Percentiles rank a stretch among this genome's conserved stretches.
Evolutionary conservation across 2,329 filamentous ascomycete species (phyloP).

Genomic region (Clonostachys byssicola): DNA sequence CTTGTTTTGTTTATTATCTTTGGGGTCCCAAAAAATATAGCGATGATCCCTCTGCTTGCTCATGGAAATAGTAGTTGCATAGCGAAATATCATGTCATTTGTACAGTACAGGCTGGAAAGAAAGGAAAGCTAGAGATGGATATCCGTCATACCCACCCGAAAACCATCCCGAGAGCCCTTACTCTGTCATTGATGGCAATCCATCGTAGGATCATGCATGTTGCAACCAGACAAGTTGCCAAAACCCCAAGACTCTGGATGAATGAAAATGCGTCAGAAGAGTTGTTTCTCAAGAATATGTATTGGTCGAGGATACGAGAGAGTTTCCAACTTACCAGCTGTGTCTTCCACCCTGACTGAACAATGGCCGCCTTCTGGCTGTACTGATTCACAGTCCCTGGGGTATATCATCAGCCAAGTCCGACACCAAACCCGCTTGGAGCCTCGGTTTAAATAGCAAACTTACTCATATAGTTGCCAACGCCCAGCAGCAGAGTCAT

Average conservation of each 20-base stretch:
- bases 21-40: too few species aligned
- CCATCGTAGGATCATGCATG: conserved; percentile 57
- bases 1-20: too few species aligned
- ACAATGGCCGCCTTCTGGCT: conserved; percentile 76
- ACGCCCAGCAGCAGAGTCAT: conserved; percentile 74
- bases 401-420: background rate
- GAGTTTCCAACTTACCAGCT: conserved; percentile 52
- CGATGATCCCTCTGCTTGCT: too few species aligned
- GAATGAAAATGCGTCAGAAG: too few species aligned
- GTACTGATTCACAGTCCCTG: conserved; percentile 74
- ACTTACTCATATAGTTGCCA: conserved; percentile 77
- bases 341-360: conserved; percentile 91
- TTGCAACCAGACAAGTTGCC: conserved; percentile 58
- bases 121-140: too few species aligned
- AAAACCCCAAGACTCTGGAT: conserved; percentile 57
- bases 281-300: background rate
- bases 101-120: too few species aligned
- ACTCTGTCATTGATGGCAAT: background rate
- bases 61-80: too few species aligned
- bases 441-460: background rate
- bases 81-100: too few species aligned
- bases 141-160: too few species aligned
- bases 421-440: background rate
- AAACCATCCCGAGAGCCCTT: too few species aligned
- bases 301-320: background rate